Evolutionary conservation across 2,329 filamentous ascomycete genomes (phyloP).

Genomic region (Fusarium piperis): DNA sequence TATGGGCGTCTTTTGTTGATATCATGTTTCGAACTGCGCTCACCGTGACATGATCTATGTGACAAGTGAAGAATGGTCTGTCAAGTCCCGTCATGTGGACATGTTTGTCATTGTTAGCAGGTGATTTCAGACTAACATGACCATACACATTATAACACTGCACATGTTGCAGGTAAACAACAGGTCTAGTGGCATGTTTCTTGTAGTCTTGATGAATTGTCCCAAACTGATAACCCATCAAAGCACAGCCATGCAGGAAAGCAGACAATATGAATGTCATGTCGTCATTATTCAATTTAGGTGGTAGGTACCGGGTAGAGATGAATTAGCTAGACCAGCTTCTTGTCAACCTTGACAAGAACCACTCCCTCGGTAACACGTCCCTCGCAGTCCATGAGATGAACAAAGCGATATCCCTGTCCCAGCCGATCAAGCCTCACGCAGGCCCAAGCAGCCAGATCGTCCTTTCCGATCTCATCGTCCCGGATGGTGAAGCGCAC

Average conservation of each 20-base stretch:
- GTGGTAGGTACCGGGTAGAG: constrained; percentile 1
- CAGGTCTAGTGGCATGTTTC: no score
- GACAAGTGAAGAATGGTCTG: no score
- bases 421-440: constrained; percentile 84
- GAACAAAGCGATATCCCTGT: constrained; percentile 80
- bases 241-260: neutral
- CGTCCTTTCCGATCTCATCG: constrained; percentile 81
- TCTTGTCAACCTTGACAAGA: constrained; percentile 78
- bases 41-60: no score
- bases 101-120: neutral
- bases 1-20: neutral
- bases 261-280: neutral
- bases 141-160: no score
- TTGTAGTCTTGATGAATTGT: no score
- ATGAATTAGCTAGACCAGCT: constrained; percentile 39
- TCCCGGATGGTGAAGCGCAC: constrained; percentile 88
- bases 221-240: no score
- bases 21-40: no score
- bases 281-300: neutral
- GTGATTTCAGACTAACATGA: no score
- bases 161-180: no score
- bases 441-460: constrained; percentile 88
- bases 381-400: constrained; percentile 76
- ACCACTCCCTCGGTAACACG: constrained; percentile 73
- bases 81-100: no score